Percentiles rank a stretch among this genome's conserved stretches.
phyloP scores from a whole-genome alignment of 306 rosid species.

The Cucumis melo region DNA sequence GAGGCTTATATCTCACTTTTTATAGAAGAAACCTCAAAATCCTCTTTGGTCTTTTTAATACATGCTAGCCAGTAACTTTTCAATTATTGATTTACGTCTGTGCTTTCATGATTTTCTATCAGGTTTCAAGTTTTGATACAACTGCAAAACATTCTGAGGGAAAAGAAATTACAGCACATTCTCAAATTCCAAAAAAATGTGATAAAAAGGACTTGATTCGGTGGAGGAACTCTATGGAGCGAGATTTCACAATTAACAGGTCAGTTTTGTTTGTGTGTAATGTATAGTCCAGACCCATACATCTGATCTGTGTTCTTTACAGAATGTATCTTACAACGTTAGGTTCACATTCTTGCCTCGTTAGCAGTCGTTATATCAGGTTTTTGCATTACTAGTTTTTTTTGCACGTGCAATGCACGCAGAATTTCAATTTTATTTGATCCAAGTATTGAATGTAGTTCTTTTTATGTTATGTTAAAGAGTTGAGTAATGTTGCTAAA shows the following conservation, averaged over 20 bases:
- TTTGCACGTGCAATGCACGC: too few relatives aligned
- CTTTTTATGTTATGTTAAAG: too few relatives aligned
- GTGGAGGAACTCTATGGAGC: constrained; percentile 45
- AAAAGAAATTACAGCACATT: constrained; percentile 11
- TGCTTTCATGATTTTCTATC: constrained; percentile 12
- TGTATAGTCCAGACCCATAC: neutral
- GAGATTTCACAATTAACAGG: constrained; percentile 93
- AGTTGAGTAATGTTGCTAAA: too few relatives aligned
- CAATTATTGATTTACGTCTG: constrained; percentile 5
- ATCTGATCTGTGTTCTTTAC: neutral
- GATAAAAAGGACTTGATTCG: constrained; percentile 32
- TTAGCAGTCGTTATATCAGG: neutral
- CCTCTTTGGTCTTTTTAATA: neutral
- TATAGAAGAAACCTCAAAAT: neutral
- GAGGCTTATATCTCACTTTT: neutral
- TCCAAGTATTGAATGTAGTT: too few relatives aligned
- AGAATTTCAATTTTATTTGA: too few relatives aligned
- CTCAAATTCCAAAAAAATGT: constrained; percentile 33
- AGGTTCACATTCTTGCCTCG: neutral
- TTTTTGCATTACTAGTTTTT: neutral
- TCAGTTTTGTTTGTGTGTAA: neutral
- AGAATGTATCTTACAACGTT: neutral
- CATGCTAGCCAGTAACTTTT: constrained; percentile 1
- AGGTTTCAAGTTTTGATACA: constrained; percentile 90
- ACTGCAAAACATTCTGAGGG: constrained; percentile 19